Evolutionary conservation across 139 green algal species (phyloP), one percentile per base, ranked within the genome.

Genomic region (Chlamydomonas applanata): DNA sequence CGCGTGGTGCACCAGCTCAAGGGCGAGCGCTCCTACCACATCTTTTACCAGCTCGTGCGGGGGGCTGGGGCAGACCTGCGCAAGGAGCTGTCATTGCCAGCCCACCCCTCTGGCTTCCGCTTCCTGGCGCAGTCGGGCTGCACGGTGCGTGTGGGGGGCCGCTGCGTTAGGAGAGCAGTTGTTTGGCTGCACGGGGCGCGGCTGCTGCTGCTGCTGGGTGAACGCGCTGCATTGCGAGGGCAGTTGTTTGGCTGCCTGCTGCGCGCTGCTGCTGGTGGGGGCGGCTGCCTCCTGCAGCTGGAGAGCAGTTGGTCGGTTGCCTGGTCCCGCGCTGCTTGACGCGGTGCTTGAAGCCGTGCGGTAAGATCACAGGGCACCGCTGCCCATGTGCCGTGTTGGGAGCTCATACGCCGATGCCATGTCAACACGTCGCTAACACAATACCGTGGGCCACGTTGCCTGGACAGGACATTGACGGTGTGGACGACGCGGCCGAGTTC

Each of bases 1-100:
- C 53, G 73, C 46, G 76, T 82, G 49, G 73, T 86, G 30, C 62
- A 82, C 66, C 85, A 88, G 80, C 72, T 90, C 30, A 76, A 85
- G 61, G 85, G 84, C 9, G 95, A 99, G 90, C 88, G 95, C 57
- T 96, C 89, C 9, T 99, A 94, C 88, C 95, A 99, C 84, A 93
- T 96, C 79, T 99, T 99, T 82, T 99, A 99, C 82, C 91, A 97
- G 85, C 32, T 78, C 27, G 33, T 72, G 69, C 53, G 53, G 9
- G 53, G 52, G 24, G 65, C 65, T 25, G 20, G 54, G 53, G 76
- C 82, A 44, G 22, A 49, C 3, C 52, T 34, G 35, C 60, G 61
- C 16, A 44, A 30, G n/a, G 71, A 54, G 49, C 65, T 75, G 30
- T 7, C 34, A 2, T 54, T 82, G 71, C 77, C 77, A 16, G 29